Evolutionary conservation across 75 land plant genomes (phyloP).

Genomic region (Picea glauca): DNA sequence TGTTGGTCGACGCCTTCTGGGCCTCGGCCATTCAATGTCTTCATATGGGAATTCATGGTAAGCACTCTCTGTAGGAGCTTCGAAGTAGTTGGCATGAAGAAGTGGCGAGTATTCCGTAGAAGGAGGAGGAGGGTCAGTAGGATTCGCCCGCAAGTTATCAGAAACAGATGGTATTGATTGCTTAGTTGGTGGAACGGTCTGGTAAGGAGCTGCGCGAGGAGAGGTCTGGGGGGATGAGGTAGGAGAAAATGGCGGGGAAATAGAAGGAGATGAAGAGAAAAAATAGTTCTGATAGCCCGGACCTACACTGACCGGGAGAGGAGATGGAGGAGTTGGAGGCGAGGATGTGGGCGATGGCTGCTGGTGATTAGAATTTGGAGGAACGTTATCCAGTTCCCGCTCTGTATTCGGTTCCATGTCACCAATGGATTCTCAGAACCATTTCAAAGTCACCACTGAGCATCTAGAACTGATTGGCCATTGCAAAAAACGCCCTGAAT

Average conservation of each 20-base stretch:
- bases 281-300: conserved; percentile 36
- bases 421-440: no score
- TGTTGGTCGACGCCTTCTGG: neutral
- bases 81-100: neutral
- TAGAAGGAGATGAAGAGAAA: conserved; percentile 38
- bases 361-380: no score
- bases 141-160: neutral
- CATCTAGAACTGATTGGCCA: no score
- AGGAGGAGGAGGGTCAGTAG: neutral
- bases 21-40: neutral
- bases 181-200: neutral
- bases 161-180: neutral
- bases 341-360: conserved; percentile 28
- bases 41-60: neutral
- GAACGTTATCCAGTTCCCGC: neutral
- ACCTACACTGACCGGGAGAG: conserved; percentile 44
- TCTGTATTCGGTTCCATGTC: neutral
- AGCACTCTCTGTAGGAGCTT: neutral
- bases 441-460: no score
- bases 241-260: conserved; percentile 46
- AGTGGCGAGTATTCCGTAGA: conserved; percentile 1
- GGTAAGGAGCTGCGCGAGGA: neutral
- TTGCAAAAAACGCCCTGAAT: no score
- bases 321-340: conserved; percentile 47
- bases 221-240: conserved; percentile 6